phyloP scores from a whole-genome alignment of 768 basidiomycete genomes.

The Mycena olivaceomarginata region DNA sequence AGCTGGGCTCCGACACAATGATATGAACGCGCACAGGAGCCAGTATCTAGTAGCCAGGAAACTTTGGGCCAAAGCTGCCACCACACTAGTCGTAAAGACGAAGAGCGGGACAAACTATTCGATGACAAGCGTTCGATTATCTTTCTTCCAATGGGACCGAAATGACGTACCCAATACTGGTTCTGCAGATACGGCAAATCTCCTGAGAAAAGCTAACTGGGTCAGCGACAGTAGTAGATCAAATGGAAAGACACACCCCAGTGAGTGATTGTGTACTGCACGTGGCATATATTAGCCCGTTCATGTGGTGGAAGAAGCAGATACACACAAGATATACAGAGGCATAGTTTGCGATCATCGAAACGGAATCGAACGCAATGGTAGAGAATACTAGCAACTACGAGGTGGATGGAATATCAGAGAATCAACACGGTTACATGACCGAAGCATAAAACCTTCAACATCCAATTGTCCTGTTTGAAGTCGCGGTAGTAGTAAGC shows the following conservation, averaged over 20 bases:
- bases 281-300: not conserved
- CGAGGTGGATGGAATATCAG: too few species aligned
- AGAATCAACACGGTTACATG: not conserved
- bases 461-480: not conserved
- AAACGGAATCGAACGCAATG: not conserved
- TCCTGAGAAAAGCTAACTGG: not conserved
- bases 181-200: constrained; percentile 14
- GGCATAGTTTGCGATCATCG: not conserved
- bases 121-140: constrained; percentile 14
- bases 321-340: not conserved
- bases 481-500: not conserved
- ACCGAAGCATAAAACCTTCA: not conserved
- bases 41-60: not conserved
- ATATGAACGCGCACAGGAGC: not conserved
- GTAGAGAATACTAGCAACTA: not conserved
- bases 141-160: not conserved
- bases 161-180: constrained; percentile 26
- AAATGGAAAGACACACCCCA: not conserved
- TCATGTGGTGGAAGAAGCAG: not conserved
- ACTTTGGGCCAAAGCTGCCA: constrained; percentile 15
- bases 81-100: constrained; percentile 18
- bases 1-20: not conserved
- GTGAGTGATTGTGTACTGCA: not conserved
- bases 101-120: constrained; percentile 19
- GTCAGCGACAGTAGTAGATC: not conserved